These are phyloP conservation scores for Fusarium udum DNA, from an alignment of 2,329 filamentous ascomycete genomes.

Conservation along the genomic window DNA sequence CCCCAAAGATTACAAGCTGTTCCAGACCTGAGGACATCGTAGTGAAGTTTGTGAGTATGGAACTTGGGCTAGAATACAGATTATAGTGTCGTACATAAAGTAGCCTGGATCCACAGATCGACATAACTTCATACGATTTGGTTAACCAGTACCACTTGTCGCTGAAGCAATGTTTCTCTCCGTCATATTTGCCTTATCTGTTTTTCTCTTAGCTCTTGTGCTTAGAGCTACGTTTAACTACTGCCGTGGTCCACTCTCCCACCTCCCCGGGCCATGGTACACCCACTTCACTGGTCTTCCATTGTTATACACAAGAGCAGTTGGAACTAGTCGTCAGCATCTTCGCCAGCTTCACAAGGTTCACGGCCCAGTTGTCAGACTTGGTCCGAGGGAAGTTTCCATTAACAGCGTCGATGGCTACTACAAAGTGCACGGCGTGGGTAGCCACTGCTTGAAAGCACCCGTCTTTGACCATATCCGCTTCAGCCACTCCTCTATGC, in stretches of 20 bases:
- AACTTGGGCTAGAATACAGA: no score
- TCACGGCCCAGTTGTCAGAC: neutral
- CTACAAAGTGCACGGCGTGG: slow-evolving; percentile 12
- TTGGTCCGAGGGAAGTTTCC: neutral
- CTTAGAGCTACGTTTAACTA: neutral
- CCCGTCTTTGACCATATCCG: slow-evolving; percentile 5
- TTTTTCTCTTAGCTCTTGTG: neutral
- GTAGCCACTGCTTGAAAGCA: slow-evolving; percentile 4
- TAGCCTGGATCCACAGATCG: neutral
- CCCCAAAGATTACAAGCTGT: neutral
- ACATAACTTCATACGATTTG: neutral
- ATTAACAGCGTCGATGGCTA: slow-evolving; percentile 13
- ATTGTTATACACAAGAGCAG: neutral
- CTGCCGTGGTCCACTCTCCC: neutral
- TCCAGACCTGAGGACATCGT: neutral
- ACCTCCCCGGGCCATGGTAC: slow-evolving; percentile 3
- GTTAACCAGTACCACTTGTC: neutral
- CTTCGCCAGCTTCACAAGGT: neutral
- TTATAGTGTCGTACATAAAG: neutral
- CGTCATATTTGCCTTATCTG: rapidly evolving
- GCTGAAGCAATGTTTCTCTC: neutral
- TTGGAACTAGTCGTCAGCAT: neutral
- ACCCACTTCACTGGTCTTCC: neutral
- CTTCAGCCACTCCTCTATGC: slow-evolving; percentile 8
- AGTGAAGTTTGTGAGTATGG: neutral